Evolutionary conservation across 106 monocot genomes (phyloP).

Genomic region (Platanthera zijinensis): DNA sequence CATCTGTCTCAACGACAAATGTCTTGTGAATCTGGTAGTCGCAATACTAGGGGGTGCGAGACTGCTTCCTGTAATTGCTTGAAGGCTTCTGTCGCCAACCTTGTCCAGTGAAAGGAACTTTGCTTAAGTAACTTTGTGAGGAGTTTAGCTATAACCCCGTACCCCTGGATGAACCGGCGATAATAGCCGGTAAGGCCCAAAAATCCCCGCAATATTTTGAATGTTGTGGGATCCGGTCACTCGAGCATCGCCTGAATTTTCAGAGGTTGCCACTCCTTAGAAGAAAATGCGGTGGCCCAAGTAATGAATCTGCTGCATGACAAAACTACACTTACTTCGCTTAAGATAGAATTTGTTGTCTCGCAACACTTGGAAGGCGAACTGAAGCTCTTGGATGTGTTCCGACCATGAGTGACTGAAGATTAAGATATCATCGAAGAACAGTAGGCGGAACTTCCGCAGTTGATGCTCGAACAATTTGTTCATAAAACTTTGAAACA

Average conservation of each 20-base stretch:
- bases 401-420: background rate
- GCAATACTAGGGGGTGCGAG: no score
- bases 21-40: no score
- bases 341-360: background rate
- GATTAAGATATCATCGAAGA: constrained; percentile 14
- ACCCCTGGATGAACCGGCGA: no score
- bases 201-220: constrained; percentile 1
- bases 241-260: background rate
- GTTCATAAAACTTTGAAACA: constrained; percentile 16
- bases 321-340: constrained; percentile 7
- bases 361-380: background rate
- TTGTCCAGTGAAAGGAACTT: no score
- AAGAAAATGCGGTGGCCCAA: no score
- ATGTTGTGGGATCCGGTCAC: background rate
- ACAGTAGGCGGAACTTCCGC: background rate
- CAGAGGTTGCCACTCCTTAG: background rate
- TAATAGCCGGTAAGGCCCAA: no score
- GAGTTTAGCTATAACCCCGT: no score
- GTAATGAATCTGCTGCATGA: rapidly evolving
- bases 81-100: no score
- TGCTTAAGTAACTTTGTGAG: no score
- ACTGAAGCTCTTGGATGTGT: background rate
- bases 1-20: no score
- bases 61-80: no score
- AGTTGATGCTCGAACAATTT: constrained; percentile 1